Evolutionary conservation across 768 basidiomycete genomes (phyloP), one percentile per base, ranked within the genome.

Genomic region (Filobasidium wieringae): DNA sequence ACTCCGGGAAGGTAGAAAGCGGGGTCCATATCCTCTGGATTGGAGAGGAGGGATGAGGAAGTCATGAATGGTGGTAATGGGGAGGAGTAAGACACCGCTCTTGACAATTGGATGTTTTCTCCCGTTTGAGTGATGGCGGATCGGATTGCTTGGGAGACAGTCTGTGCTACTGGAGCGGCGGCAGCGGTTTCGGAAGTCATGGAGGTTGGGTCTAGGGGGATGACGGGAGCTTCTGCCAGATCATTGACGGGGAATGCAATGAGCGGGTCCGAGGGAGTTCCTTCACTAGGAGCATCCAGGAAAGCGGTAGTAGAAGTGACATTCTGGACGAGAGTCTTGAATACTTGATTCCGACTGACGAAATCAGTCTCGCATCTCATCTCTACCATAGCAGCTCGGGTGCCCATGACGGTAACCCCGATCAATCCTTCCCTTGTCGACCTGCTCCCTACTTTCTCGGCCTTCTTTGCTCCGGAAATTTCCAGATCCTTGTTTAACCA

Each of bases 361-460:
- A 95, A 97, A 76, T 97, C 92, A 53, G 92, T 95, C 76, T 97
- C 92, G 76, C 92, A 96, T 65, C 88, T 88, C 60, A 95, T 77
- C 73, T 97, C 92, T 57, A 96, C 77, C 80, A 95, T 86, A 19
- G 85, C 83, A 11, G 86, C 89, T 34, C 87, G 81, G 22, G 76
- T 74, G 14, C 79, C 76, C 17, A 86, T 83, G 24, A 93, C 79
- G 41, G 82, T 83, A n/a, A 86, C 77, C 54, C 83, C 84, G 36
- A 96, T 78, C 17, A 90, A 77, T 1, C 93, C 92, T 66, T 95
- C 83, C 22, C 79, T 79, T 2, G 92, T 82, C 7, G 78, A 71
- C 51, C 92, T 78, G n/a, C 79, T 82, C 1, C 82, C 81, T 7
- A 96, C 78, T 73, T 93, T 97, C 36, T 83, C 87, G 0, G 85